Base-by-base conservation (phyloP, 2,329 filamentous ascomycete species). In the Cladophialophora exuberans region DNA sequence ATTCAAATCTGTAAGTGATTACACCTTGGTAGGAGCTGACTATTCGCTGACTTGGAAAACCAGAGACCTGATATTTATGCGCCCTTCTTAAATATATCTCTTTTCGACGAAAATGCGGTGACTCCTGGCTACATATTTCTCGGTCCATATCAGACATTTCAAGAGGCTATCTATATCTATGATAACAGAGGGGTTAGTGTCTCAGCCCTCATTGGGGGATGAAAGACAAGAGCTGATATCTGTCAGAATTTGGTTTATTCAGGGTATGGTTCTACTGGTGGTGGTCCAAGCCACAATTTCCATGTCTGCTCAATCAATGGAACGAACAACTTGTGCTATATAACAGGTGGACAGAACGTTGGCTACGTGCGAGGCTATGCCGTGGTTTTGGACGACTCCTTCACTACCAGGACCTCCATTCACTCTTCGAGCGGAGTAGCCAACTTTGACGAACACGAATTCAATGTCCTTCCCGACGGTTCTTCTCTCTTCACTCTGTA, bases 291-390 rank as follows among this genome's bases (percentile, higher is more conserved):
- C 23, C 77, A 80, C 62, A 73, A 73, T 49, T 72, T 77, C 56
- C 75, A 76, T 54, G 74, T 78, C 17, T 81, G 78, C 64, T 62
- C 70, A 28, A 80, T 79, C 66, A 71, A 76, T 20, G 76, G 75
- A 6, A 68, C 67, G 49, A 71, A 77, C 41, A 78, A 80, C 59
- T 62, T 81, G 13, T 80, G 77, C 65, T 80, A 76, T 65, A 79
- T 79, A 64, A 73, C 78, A 47, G 78, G 77, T 22, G 71, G 75
- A 48, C 77, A 81, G 56, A 75, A 79, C 54, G 75, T 76, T 50
- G 77, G 78, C 18, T 81, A 79, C 49, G 77, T 74, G 25, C 70
- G 76, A 33, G 78, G 78, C 4, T 77, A 79, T 69, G 78, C 76
- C 30, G 70, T 79, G 17, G 79, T 81, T 50, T 73, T 81, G 73